phyloP scores from a whole-genome alignment of 2,329 filamentous ascomycete genomes.

The Fusarium redolens region DNA sequence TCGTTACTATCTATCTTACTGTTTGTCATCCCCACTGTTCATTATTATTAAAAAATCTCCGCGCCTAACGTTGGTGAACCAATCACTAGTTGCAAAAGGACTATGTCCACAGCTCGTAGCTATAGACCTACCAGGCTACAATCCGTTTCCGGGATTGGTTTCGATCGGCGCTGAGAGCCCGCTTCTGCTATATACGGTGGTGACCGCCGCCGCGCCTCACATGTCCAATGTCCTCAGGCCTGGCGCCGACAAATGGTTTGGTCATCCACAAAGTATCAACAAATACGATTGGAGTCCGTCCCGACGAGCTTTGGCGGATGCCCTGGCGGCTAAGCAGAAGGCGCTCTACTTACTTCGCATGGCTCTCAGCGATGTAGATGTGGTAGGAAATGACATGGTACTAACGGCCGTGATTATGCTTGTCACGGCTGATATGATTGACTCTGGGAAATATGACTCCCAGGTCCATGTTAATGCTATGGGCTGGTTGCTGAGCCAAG shows the following conservation, averaged over 20 bases:
- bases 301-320: neutral
- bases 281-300: neutral
- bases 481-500: neutral
- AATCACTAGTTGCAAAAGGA: neutral
- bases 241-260: neutral
- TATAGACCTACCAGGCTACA: conserved; percentile 1
- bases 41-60: too few relatives aligned
- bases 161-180: neutral
- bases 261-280: neutral
- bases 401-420: neutral
- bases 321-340: neutral
- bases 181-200: neutral
- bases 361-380: neutral
- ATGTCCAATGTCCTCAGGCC: conserved; percentile 6
- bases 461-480: neutral
- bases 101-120: conserved; percentile 4
- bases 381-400: neutral
- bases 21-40: neutral
- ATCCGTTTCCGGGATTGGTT: neutral
- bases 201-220: conserved; percentile 2
- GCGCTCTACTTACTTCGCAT: neutral
- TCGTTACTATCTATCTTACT: conserved; percentile 8
- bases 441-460: conserved; percentile 7
- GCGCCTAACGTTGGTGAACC: too few relatives aligned
- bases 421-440: conserved; percentile 6